phyloP scores from a whole-genome alignment of 805 yeast genomes.

The Teunomyces gatunensis region DNA sequence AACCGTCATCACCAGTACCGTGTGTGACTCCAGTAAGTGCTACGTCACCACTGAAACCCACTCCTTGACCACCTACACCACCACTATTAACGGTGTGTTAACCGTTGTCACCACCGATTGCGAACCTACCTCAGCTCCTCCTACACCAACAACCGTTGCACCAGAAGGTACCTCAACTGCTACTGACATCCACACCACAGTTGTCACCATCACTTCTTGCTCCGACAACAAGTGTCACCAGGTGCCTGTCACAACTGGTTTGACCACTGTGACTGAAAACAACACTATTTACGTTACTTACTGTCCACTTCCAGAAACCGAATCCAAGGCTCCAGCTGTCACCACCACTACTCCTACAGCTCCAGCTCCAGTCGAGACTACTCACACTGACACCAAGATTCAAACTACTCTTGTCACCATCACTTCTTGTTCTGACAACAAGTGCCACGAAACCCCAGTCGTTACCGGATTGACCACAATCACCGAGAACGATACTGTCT shows the following conservation, averaged over 20 bases:
- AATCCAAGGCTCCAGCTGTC: slow-evolving; percentile 12
- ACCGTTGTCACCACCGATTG: slow-evolving; percentile 23
- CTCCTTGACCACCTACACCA: slow-evolving; percentile 31
- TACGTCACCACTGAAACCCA: slow-evolving; percentile 27
- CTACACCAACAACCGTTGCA: slow-evolving; percentile 2
- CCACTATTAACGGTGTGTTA: slow-evolving; percentile 37
- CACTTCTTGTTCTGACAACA: slow-evolving; percentile 19
- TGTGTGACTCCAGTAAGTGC: slow-evolving; percentile 28
- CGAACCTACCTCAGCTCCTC: not conserved
- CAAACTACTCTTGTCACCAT: slow-evolving; percentile 15
- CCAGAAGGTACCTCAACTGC: not conserved
- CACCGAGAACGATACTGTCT: slow-evolving; percentile 17
- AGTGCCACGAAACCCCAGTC: slow-evolving; percentile 12
- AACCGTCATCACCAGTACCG: slow-evolving; percentile 26
- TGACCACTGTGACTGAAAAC: slow-evolving; percentile 19
- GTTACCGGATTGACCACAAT: slow-evolving; percentile 14
- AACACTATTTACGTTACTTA: slow-evolving; percentile 22
- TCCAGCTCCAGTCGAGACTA: slow-evolving; percentile 14
- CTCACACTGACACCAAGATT: slow-evolving; percentile 10
- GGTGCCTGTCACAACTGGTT: slow-evolving; percentile 33
- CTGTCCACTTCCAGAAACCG: slow-evolving; percentile 16
- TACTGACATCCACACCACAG: slow-evolving; percentile 17
- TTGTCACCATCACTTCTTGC: slow-evolving; percentile 40
- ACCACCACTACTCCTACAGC: slow-evolving; percentile 14
- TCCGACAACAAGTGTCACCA: slow-evolving; percentile 27